A percentile compares a stretch with the other conserved stretches of the same genome.
Conservation (phyloP, 1,284 basidiomycete species). For the Vanrija pseudolonga region DNA sequence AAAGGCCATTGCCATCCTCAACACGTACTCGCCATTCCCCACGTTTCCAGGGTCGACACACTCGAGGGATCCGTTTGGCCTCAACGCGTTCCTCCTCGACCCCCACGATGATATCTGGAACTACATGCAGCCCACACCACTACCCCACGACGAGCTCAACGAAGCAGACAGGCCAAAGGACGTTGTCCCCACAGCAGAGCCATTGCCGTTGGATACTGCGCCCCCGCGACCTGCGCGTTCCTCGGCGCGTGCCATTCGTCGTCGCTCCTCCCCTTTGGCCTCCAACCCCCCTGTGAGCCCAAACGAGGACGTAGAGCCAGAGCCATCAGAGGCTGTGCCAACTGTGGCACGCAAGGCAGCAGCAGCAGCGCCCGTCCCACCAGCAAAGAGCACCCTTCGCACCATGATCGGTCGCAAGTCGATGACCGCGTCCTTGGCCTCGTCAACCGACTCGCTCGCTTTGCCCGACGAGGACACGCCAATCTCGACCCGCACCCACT, state of each 20-base stretch:
- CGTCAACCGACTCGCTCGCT: background rate
- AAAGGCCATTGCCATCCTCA: conserved; percentile 6
- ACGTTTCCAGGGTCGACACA: conserved; percentile 23
- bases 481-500: conserved; percentile 27
- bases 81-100: conserved; percentile 45
- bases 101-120: conserved; percentile 37
- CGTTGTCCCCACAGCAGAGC: conserved; percentile 3
- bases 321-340: background rate
- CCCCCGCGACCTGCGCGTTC: background rate
- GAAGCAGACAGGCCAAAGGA: conserved; percentile 1
- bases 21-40: conserved; percentile 43
- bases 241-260: conserved; percentile 5
- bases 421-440: background rate
- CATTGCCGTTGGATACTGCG: too few relatives aligned
- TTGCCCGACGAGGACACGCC: conserved; percentile 21
- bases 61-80: conserved; percentile 34
- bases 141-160: conserved; percentile 4
- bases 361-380: background rate
- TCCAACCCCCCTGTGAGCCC: conserved; percentile 27
- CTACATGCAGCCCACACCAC: conserved; percentile 27
- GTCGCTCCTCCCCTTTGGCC: conserved; percentile 19
- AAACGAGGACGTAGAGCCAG: background rate
- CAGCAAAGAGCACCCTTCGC: background rate
- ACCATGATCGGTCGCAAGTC: background rate
- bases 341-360: background rate